These are phyloP conservation scores for Fusarium phyllophilum DNA, from an alignment of 2,329 filamentous ascomycete species.

Conservation along the genomic window DNA sequence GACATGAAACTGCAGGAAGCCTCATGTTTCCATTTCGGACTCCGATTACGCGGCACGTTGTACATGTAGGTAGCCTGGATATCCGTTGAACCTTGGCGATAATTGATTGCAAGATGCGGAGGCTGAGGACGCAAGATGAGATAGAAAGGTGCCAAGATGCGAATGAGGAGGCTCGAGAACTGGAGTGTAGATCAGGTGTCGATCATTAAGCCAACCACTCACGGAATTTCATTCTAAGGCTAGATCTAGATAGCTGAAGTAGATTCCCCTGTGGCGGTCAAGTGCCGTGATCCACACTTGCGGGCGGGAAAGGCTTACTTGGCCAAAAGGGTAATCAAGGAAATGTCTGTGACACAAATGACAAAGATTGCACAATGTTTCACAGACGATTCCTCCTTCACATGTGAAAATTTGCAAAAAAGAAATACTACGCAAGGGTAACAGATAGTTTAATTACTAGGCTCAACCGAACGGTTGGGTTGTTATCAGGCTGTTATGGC, in stretches of 20 bases:
- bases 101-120: not conserved
- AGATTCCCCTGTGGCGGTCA: slow-evolving; percentile 23
- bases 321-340: slow-evolving; percentile 8
- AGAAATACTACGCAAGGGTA: not conserved
- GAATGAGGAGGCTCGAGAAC: not conserved
- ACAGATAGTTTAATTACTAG: slow-evolving; percentile 38
- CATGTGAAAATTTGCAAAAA: slow-evolving; percentile 1
- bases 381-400: slow-evolving; percentile 1
- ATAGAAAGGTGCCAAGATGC: not conserved
- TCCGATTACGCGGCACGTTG: slow-evolving; percentile 37
- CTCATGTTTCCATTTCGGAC: slow-evolving; percentile 18
- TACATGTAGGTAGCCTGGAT: slow-evolving; percentile 5
- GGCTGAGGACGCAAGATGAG: not conserved
- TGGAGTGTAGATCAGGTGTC: slow-evolving; percentile 4
- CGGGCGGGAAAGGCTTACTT: slow-evolving; percentile 33
- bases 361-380: not conserved
- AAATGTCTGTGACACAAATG: slow-evolving; percentile 1
- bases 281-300: slow-evolving; percentile 36
- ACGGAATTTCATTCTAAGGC: slow-evolving; percentile 24
- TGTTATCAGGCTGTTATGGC: slow-evolving; percentile 20
- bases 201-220: slow-evolving; percentile 23
- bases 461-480: slow-evolving; percentile 43
- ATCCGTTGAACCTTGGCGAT: slow-evolving; percentile 21
- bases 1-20: slow-evolving; percentile 26
- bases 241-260: slow-evolving; percentile 31